Evolutionary conservation across 75 land plant species (phyloP).

Genomic region (Isoetes taiwanensis): DNA sequence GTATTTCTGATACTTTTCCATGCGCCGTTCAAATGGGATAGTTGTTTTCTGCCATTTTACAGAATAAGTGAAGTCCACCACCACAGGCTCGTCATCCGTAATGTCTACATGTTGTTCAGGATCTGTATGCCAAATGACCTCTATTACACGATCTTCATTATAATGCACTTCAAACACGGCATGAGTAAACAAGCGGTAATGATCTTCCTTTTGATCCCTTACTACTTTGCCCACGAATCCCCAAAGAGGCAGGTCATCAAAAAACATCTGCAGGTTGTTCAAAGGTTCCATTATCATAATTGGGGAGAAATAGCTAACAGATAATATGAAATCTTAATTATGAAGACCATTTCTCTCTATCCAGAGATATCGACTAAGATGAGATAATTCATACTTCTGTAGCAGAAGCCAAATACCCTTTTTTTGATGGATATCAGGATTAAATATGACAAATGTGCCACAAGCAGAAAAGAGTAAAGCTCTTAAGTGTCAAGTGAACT

Average conservation of each 20-base stretch:
- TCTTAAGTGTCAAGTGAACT: too few relatives aligned
- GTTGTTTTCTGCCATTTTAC: constrained; percentile 32
- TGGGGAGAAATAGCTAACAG: too few relatives aligned
- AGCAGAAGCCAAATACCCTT: too few relatives aligned
- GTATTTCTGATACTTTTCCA: constrained; percentile 33
- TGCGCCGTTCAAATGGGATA: constrained; percentile 27
- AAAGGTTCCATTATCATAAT: too few relatives aligned
- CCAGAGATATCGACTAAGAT: too few relatives aligned
- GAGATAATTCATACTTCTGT: too few relatives aligned
- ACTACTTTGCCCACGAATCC: constrained; percentile 35
- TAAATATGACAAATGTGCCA: too few relatives aligned
- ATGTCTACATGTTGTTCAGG: constrained; percentile 17
- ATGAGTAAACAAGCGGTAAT: constrained; percentile 28
- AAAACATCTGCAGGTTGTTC: constrained; percentile 40
- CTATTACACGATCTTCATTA: constrained; percentile 28
- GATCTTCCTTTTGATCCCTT: constrained; percentile 4
- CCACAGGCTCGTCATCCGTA: constrained; percentile 21
- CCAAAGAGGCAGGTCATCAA: constrained; percentile 40
- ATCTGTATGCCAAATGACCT: constrained; percentile 29
- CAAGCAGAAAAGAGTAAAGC: too few relatives aligned
- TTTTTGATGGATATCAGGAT: too few relatives aligned
- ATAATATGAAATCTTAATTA: too few relatives aligned
- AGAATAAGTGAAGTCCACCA: constrained; percentile 34
- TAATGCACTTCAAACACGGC: constrained; percentile 27
- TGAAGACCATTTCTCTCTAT: too few relatives aligned